phyloP scores from a whole-genome alignment of 2,329 filamentous ascomycete species.

The Botrytis squamosa region DNA sequence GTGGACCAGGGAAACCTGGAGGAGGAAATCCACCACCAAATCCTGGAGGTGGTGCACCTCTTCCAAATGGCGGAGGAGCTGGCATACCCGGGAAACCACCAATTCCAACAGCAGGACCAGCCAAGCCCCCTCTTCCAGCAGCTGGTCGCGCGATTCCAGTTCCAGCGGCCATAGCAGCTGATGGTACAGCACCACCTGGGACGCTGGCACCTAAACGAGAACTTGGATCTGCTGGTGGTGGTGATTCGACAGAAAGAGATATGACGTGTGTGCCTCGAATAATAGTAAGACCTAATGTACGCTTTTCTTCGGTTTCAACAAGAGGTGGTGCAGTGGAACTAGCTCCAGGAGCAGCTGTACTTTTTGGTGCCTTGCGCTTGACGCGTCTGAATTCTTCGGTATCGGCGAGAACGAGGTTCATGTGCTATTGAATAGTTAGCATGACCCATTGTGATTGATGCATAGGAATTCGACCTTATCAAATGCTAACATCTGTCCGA shows the following conservation, averaged over 20 bases:
- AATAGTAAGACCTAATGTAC: constrained; percentile 92
- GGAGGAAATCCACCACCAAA: constrained; percentile 51
- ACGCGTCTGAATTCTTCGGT: constrained; percentile 96
- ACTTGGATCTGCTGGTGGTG: constrained; percentile 89
- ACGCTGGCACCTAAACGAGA: constrained; percentile 79
- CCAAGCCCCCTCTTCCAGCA: constrained; percentile 86
- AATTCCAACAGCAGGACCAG: constrained; percentile 83
- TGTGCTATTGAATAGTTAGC: constrained; percentile 62
- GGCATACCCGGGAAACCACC: constrained; percentile 65
- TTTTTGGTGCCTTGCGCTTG: constrained; percentile 79
- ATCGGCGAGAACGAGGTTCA: constrained; percentile 98
- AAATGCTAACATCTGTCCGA: constrained; percentile 96
- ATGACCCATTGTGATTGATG: background rate
- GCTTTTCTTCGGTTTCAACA: constrained; percentile 92
- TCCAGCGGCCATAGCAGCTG: constrained; percentile 71
- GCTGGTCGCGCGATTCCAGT: constrained; percentile 89
- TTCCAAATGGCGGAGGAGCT: constrained; percentile 49
- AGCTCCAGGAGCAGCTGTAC: constrained; percentile 52
- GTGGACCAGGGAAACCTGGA: constrained; percentile 47
- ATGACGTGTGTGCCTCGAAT: constrained; percentile 93
- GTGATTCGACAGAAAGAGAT: constrained; percentile 91
- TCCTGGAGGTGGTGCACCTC: constrained; percentile 47
- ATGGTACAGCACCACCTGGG: constrained; percentile 54
- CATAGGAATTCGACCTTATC: constrained; percentile 68
- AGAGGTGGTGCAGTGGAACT: constrained; percentile 62